Evolutionary conservation across 352 stramenopile species (phyloP), one percentile per base, ranked within the genome.

Genomic region (Blastocystis sp.): DNA sequence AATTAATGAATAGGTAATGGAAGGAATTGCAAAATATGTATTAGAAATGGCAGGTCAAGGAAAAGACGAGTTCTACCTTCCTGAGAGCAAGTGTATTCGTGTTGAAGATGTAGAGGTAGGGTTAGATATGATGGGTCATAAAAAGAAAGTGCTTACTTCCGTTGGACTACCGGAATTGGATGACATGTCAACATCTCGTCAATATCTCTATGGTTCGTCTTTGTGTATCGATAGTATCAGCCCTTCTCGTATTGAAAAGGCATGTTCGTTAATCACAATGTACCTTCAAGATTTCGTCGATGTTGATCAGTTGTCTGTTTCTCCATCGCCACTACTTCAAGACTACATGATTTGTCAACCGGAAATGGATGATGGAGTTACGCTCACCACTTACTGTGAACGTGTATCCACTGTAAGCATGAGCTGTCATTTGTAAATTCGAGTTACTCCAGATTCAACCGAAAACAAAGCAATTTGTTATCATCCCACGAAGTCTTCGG

Each of bases 21-120:
- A 80, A 37, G 69, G 43, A 27, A 80, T 80, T 42, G 69, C 69
- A 9, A 80, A 80, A 35, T 80, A 80, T 80, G 69, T 80, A 54
- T 59, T 80, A 54, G 49, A 59, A 16, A 54, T 58, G 51, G 69
- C 69, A 63, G 69, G 69, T 65, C 27, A 80, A 49, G 69, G 46
- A 43, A 63, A 63, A 37, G 69, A 80, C 12, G 24, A 59, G 24
- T 80, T 43, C 51, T 35, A 65, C 6, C 32, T 80, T 27, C 51
- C 69, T n/a, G 69, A 80, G n/a, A 80, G 32, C 21, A 27, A 49
- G 0, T 80, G 43, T 21, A 80, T 80, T 54, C 32, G 39, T 12
- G 69, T 80, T 12, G 69, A 80, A 5, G 69, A 80, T 37, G 69
- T 80, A 16, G 51, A 80, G 35, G 65, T 77, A 29, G 0, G 2